Evolutionary conservation across 169 alveolate genomes (phyloP).

Genomic region (Cryptosporidium muris): DNA sequence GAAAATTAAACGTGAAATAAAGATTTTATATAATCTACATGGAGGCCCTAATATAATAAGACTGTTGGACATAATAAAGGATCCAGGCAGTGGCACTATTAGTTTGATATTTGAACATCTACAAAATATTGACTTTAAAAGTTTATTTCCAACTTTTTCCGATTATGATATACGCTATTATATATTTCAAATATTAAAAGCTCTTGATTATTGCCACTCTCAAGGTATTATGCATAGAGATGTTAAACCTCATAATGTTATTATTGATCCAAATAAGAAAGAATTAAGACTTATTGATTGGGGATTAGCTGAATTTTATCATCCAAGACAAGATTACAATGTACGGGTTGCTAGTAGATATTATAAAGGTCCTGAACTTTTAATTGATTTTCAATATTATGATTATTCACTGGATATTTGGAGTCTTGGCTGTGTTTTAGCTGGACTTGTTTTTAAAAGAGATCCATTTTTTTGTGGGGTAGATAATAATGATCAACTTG

Average conservation of each 20-base stretch:
- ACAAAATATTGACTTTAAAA: slow-evolving; percentile 90
- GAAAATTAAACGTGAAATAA: slow-evolving; percentile 96
- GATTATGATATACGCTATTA: slow-evolving; percentile 94
- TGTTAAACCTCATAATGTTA: slow-evolving; percentile 95
- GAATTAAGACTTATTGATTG: slow-evolving; percentile 95
- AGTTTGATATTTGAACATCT: slow-evolving; percentile 91
- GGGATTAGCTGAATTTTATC: slow-evolving; percentile 99
- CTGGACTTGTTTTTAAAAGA: slow-evolving; percentile 89
- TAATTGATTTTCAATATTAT: slow-evolving; percentile 93
- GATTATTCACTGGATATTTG: slow-evolving; percentile 98
- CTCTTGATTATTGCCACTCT: slow-evolving; percentile 97
- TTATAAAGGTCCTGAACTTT: slow-evolving; percentile 98
- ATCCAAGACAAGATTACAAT: slow-evolving; percentile 97
- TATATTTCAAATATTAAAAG: slow-evolving; percentile 91
- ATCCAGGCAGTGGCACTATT: slow-evolving; percentile 94
- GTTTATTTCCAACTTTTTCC: slow-evolving; percentile 91
- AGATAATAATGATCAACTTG: slow-evolving; percentile 97
- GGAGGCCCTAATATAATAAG: slow-evolving; percentile 95
- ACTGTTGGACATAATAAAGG: slow-evolving; percentile 94
- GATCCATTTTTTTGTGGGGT: slow-evolving; percentile 87
- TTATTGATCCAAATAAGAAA: slow-evolving; percentile 92
- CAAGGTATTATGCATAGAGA: slow-evolving; percentile 98
- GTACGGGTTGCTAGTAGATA: slow-evolving; percentile 97
- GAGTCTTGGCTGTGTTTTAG: slow-evolving; percentile 98
- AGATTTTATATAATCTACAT: slow-evolving; percentile 92